These are phyloP conservation scores for Edaphochlamys debaryana DNA, from an alignment of 139 green algal genomes.

Conservation along the genomic window DNA sequence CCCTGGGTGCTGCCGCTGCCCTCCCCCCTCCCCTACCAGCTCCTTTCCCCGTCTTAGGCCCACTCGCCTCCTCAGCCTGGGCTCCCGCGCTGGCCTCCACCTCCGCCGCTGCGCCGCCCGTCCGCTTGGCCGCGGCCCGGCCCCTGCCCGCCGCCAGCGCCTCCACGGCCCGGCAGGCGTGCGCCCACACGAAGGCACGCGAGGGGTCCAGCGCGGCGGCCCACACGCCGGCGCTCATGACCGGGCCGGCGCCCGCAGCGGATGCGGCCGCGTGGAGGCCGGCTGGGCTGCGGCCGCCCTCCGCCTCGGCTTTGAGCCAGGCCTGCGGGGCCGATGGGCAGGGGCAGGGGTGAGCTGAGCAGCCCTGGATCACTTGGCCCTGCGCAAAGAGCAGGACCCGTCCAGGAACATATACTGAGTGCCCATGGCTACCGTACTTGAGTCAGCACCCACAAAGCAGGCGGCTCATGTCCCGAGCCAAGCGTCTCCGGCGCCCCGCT, in stretches of 20 bases:
- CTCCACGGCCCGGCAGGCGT: neutral
- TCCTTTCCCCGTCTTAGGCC: neutral
- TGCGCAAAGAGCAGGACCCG: neutral
- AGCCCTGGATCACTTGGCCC: neutral
- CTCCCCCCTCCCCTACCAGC: no score
- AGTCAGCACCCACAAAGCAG: neutral
- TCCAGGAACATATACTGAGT: no score
- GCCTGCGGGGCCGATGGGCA: conserved; percentile 15
- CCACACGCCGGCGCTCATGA: neutral
- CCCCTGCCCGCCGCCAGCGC: neutral
- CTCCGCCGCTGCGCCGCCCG: conserved; percentile 3
- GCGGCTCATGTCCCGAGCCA: no score
- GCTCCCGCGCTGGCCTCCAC: conserved; percentile 14
- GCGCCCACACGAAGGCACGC: neutral
- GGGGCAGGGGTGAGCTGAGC: no score
- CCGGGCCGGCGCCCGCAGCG: no score
- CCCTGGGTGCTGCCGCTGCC: no score
- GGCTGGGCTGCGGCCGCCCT: neutral
- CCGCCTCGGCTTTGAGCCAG: neutral
- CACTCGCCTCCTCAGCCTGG: conserved; percentile 17
- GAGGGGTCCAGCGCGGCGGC: neutral
- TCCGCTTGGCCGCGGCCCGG: neutral
- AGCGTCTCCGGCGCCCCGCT: neutral
- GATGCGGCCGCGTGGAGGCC: neutral
- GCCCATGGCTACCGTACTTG: neutral